phyloP scores from a whole-genome alignment of 192 early-diverging fungal genomes.

The Umbelopsis ramanniana region DNA sequence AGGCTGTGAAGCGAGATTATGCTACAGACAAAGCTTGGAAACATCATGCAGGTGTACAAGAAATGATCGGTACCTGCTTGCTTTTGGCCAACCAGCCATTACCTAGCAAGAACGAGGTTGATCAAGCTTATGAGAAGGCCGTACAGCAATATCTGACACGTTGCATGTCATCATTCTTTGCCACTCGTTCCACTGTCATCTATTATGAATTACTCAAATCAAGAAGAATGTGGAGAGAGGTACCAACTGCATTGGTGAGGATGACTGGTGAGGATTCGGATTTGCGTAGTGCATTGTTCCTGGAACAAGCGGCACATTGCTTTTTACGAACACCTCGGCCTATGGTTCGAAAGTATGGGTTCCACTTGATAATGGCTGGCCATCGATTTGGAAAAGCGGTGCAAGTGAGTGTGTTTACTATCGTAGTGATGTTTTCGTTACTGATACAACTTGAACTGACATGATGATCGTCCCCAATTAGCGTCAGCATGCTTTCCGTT shows the following conservation, averaged over 20 bases:
- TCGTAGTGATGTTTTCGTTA: no score
- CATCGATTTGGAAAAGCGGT: constrained; percentile 80
- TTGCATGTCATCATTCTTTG: constrained; percentile 63
- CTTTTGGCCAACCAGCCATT: constrained; percentile 66
- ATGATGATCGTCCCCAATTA: constrained; percentile 22
- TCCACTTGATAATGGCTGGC: constrained; percentile 87
- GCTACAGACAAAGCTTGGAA: constrained; percentile 77
- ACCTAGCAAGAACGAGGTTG: constrained; percentile 50
- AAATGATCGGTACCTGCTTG: constrained; percentile 90
- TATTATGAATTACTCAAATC: constrained; percentile 84
- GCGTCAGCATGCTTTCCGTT: constrained; percentile 77
- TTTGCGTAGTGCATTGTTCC: constrained; percentile 74
- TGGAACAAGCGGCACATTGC: constrained; percentile 91
- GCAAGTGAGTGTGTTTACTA: constrained; percentile 56
- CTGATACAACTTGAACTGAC: background rate
- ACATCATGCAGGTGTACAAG: constrained; percentile 74
- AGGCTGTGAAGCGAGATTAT: constrained; percentile 88
- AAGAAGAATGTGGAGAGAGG: constrained; percentile 68
- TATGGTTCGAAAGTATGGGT: constrained; percentile 85
- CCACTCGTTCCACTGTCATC: constrained; percentile 72
- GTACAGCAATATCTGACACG: constrained; percentile 72
- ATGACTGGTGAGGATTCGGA: constrained; percentile 83
- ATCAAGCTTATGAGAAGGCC: constrained; percentile 74
- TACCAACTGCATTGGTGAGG: constrained; percentile 67
- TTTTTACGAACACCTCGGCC: constrained; percentile 68